Conservation (phyloP, 2,329 filamentous ascomycete genomes). For the Acephala macrosclerotiorum region DNA sequence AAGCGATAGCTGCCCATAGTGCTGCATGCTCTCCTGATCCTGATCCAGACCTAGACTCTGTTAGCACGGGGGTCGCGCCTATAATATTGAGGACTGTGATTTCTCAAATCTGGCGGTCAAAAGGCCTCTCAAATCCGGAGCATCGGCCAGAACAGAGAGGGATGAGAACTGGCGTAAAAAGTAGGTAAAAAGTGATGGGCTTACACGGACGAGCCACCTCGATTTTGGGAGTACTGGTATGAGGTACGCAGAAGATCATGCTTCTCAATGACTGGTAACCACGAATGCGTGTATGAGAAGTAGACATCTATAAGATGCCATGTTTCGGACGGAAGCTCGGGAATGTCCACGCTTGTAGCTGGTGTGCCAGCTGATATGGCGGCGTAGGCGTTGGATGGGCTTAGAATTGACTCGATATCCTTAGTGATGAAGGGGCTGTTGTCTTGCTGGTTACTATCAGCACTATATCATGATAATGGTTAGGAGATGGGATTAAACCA, state of each 20-base stretch:
- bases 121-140: neutral
- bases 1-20: slow-evolving; percentile 65
- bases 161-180: neutral
- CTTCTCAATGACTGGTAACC: slow-evolving; percentile 78
- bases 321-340: slow-evolving; percentile 42
- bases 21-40: slow-evolving; percentile 58
- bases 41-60: neutral
- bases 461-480: neutral
- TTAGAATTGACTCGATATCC: slow-evolving; percentile 34
- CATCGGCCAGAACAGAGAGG: neutral
- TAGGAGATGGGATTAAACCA: neutral
- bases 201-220: slow-evolving; percentile 18
- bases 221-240: slow-evolving; percentile 42
- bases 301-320: slow-evolving; percentile 71
- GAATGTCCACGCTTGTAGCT: slow-evolving; percentile 20
- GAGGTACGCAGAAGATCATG: slow-evolving; percentile 49
- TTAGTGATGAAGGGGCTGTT: neutral
- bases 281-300: slow-evolving; percentile 77
- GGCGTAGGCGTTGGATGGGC: slow-evolving; percentile 23
- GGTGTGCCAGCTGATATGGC: slow-evolving; percentile 23
- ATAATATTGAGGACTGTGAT: neutral
- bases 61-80: neutral
- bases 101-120: neutral
- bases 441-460: neutral
- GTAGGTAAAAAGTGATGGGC: neutral